Evolutionary conservation across 140 eudicot genomes (phyloP).

Genomic region (Ambrosia hybrid): DNA sequence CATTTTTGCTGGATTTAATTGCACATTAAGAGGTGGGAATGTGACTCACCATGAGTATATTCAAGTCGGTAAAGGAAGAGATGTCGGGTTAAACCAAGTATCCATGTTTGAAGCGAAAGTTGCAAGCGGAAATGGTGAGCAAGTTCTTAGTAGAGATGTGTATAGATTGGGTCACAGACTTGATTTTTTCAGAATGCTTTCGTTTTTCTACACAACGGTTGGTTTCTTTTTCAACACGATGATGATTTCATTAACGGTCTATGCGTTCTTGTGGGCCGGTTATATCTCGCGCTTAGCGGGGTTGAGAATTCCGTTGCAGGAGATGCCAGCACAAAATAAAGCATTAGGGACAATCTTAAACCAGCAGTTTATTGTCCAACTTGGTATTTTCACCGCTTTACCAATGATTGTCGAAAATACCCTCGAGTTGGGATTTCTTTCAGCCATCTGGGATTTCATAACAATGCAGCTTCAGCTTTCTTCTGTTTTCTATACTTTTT

Average conservation of each 20-base stretch:
- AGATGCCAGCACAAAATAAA: constrained; percentile 49
- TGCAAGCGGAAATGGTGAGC: constrained; percentile 97
- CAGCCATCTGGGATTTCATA: constrained; percentile 87
- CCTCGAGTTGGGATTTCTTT: constrained; percentile 88
- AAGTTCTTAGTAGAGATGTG: constrained; percentile 89
- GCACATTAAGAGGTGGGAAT: constrained; percentile 97
- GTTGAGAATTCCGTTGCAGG: constrained; percentile 52
- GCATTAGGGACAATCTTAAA: constrained; percentile 88
- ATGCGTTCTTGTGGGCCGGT: constrained; percentile 91
- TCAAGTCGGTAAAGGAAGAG: constrained; percentile 95
- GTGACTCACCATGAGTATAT: constrained; percentile 94
- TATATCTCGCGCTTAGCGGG: constrained; percentile 88
- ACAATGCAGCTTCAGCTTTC: constrained; percentile 95
- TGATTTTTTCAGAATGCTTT: constrained; percentile 93
- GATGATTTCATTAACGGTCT: constrained; percentile 86
- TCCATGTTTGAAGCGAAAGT: constrained; percentile 99
- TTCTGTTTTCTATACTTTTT: constrained; percentile 82
- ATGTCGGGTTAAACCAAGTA: constrained; percentile 90
- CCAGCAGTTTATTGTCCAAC: constrained; percentile 88
- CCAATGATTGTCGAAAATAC: constrained; percentile 95
- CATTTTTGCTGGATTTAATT: constrained; percentile 93
- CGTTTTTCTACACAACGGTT: constrained; percentile 92
- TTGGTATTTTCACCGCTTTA: constrained; percentile 90
- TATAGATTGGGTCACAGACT: constrained; percentile 94
- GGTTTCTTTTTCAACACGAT: constrained; percentile 86